A percentile compares a stretch with the other conserved stretches of the same genome.
Evolutionary conservation across 306 rosid genomes (phyloP).

Genomic region (Prinsepia uniflora): DNA sequence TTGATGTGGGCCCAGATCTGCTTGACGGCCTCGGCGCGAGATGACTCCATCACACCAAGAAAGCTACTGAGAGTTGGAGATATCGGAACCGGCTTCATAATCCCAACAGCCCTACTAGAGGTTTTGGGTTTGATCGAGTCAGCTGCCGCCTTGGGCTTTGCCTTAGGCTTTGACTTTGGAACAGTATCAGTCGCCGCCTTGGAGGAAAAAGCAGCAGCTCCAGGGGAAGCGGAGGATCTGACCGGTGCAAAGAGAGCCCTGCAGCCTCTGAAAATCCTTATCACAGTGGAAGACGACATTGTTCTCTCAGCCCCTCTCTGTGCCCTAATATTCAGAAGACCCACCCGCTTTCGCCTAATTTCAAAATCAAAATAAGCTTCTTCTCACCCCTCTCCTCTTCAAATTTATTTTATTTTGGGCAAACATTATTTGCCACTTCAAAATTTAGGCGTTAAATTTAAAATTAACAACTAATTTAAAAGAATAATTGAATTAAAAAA

Average conservation of each 20-base stretch:
- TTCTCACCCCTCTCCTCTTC: neutral
- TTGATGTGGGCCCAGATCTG: constrained; percentile 48
- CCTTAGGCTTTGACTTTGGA: constrained; percentile 4
- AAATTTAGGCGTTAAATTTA: no score
- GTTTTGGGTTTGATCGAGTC: neutral
- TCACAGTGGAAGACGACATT: constrained; percentile 7
- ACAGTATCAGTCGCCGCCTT: neutral
- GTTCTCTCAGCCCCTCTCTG: constrained; percentile 10
- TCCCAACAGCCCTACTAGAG: constrained; percentile 16
- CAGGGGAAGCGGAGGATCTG: constrained; percentile 24
- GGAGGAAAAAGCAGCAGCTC: constrained; percentile 11
- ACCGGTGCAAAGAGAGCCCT: constrained; percentile 28
- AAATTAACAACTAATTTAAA: no score
- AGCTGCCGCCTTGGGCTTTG: constrained; percentile 16
- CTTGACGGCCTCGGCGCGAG: constrained; percentile 44
- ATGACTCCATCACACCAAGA: constrained; percentile 34
- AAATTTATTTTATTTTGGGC: neutral
- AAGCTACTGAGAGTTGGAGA: constrained; percentile 37
- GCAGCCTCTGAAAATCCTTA: constrained; percentile 36
- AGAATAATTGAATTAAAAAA: no score
- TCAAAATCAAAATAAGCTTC: neutral
- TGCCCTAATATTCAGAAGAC: constrained; percentile 1
- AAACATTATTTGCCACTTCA: no score
- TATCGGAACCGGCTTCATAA: constrained; percentile 28
- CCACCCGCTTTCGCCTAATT: neutral